Evolutionary conservation across 2,329 filamentous ascomycete species (phyloP).

Genomic region (Aspergillus pseudoterreus): DNA sequence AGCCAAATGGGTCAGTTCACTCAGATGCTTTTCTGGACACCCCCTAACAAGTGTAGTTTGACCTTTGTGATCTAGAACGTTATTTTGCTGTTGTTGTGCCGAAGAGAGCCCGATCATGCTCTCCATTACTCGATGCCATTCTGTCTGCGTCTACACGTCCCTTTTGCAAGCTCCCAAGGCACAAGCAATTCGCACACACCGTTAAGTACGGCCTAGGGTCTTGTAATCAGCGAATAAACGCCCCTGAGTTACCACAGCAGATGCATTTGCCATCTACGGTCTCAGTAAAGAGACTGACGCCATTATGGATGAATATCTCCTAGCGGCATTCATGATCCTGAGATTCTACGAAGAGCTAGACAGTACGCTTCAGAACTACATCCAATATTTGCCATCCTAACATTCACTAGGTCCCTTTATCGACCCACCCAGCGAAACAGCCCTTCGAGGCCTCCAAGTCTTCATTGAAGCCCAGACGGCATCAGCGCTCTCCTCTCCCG

Average conservation of each 20-base stretch:
- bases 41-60: slow-evolving; percentile 31
- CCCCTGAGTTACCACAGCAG: slow-evolving; percentile 37
- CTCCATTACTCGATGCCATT: slow-evolving; percentile 36
- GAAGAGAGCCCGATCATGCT: slow-evolving; percentile 35
- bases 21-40: not conserved
- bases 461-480: slow-evolving; percentile 19
- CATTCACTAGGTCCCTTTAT: slow-evolving; percentile 15
- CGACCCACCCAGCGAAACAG: slow-evolving; percentile 14
- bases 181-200: slow-evolving; percentile 9
- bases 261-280: slow-evolving; percentile 36
- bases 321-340: slow-evolving; percentile 40
- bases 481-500: slow-evolving; percentile 3
- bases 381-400: not conserved
- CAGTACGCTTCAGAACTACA: not conserved
- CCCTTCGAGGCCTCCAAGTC: slow-evolving; percentile 21
- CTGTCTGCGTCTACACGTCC: slow-evolving; percentile 36
- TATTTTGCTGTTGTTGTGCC: slow-evolving; percentile 41
- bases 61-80: slow-evolving; percentile 37
- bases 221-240: slow-evolving; percentile 22
- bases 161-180: slow-evolving; percentile 20
- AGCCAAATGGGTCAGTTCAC: slow-evolving; percentile 13
- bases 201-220: slow-evolving; percentile 15
- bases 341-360: slow-evolving; percentile 44
- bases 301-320: slow-evolving; percentile 17
- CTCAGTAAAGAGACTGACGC: slow-evolving; percentile 14